A percentile compares a stretch with the other conserved stretches of the same genome.
phyloP scores from a whole-genome alignment of 768 basidiomycete species.

The Antrodiella citrinella region DNA sequence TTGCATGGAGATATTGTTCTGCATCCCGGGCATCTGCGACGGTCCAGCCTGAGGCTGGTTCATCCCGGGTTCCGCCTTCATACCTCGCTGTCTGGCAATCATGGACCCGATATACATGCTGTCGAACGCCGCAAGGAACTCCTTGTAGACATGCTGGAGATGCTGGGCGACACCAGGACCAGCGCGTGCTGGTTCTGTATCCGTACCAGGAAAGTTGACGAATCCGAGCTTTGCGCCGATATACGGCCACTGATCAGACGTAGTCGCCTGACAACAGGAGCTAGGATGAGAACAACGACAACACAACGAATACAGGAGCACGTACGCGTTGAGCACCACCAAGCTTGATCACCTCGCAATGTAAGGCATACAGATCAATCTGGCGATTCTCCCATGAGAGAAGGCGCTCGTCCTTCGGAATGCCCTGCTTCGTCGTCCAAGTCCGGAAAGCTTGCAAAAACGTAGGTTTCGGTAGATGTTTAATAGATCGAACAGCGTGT shows the following conservation, averaged over 20 bases:
- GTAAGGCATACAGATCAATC: slow-evolving; percentile 56
- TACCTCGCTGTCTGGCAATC: neutral
- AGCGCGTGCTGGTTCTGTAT: slow-evolving; percentile 50
- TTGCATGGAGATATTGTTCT: neutral
- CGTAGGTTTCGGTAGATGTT: too few relatives aligned
- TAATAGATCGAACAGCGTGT: too few relatives aligned
- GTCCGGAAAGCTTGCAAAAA: slow-evolving; percentile 47
- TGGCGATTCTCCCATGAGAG: slow-evolving; percentile 42
- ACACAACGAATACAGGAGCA: slow-evolving; percentile 1
- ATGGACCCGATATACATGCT: slow-evolving; percentile 18
- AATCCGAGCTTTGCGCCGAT: slow-evolving; percentile 64
- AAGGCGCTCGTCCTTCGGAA: slow-evolving; percentile 32
- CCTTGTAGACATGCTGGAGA: slow-evolving; percentile 51
- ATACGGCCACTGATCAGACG: slow-evolving; percentile 48
- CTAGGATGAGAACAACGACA: neutral
- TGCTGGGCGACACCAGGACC: slow-evolving; percentile 57
- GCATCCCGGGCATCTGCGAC: neutral
- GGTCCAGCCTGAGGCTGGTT: neutral
- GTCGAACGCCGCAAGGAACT: slow-evolving; percentile 52
- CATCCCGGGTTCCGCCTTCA: neutral
- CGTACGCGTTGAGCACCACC: slow-evolving; percentile 44
- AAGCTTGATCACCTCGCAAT: slow-evolving; percentile 49
- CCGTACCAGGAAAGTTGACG: slow-evolving; percentile 54
- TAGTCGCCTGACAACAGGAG: slow-evolving; percentile 19
- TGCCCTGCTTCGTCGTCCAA: slow-evolving; percentile 35